phyloP scores from a whole-genome alignment of 768 basidiomycete species.

The Mycena haematopus region DNA sequence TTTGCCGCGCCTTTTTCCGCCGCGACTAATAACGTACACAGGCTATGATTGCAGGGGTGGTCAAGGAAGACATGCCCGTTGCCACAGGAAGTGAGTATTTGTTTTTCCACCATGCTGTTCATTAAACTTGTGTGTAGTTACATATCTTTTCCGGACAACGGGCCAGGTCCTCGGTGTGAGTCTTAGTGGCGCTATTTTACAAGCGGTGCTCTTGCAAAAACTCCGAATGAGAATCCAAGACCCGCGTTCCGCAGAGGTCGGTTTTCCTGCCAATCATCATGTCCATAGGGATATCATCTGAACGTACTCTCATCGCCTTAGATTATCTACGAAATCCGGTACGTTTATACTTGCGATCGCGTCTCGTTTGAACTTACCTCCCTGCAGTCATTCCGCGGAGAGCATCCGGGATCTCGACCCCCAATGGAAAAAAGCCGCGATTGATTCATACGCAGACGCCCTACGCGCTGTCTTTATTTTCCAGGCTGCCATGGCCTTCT shows the following conservation, averaged over 20 bases:
- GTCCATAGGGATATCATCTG: slow-evolving; percentile 26
- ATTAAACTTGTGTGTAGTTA: slow-evolving; percentile 56
- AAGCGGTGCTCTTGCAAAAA: slow-evolving; percentile 75
- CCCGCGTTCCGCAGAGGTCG: slow-evolving; percentile 72
- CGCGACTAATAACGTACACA: slow-evolving; percentile 36
- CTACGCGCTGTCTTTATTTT: slow-evolving; percentile 84
- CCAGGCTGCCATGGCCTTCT: slow-evolving; percentile 70
- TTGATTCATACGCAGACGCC: slow-evolving; percentile 80
- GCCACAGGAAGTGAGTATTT: slow-evolving; percentile 83
- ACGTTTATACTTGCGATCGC: slow-evolving; percentile 21
- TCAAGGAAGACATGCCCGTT: slow-evolving; percentile 83
- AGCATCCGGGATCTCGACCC: slow-evolving; percentile 73
- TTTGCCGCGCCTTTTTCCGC: neutral
- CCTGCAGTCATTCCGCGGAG: slow-evolving; percentile 67
- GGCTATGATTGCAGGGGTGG: slow-evolving; percentile 88
- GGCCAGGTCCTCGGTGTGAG: slow-evolving; percentile 97
- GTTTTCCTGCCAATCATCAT: slow-evolving; percentile 36
- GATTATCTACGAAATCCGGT: slow-evolving; percentile 80
- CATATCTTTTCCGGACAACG: slow-evolving; percentile 91
- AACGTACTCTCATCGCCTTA: slow-evolving; percentile 37
- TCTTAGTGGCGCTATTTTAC: slow-evolving; percentile 82
- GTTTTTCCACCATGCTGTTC: slow-evolving; percentile 5
- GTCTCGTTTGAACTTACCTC: neutral
- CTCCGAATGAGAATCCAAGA: slow-evolving; percentile 80
- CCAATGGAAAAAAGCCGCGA: slow-evolving; percentile 60